Percentiles rank a stretch among this genome's conserved stretches.
Conservation (phyloP, 2,329 filamentous ascomycete genomes). For the Cladophialophora chaetospira region DNA sequence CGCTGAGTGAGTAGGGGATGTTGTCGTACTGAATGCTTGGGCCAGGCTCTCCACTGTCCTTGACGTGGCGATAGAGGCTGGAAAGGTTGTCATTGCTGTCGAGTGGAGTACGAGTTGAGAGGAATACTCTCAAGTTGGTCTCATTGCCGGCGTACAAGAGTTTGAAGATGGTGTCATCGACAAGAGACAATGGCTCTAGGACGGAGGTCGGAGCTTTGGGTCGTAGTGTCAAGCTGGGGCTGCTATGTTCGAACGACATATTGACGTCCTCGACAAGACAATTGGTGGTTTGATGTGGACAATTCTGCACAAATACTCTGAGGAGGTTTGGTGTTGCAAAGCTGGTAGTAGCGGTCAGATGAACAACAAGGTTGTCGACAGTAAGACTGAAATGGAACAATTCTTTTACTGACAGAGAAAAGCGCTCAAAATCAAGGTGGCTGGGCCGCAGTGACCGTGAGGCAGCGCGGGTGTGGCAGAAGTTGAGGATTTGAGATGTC, state of each 20-base stretch:
- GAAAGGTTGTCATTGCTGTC: slow-evolving; percentile 5
- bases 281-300: background rate
- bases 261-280: background rate
- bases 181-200: slow-evolving; percentile 9
- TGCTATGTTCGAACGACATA: slow-evolving; percentile 6
- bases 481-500: background rate
- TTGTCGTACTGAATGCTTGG: slow-evolving; percentile 23
- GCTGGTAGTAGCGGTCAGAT: background rate
- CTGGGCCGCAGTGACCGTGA: background rate
- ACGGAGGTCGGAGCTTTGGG: slow-evolving; percentile 1
- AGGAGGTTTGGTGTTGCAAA: background rate
- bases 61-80: slow-evolving; percentile 4
- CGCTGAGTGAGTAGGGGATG: slow-evolving; percentile 17
- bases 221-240: slow-evolving; percentile 18
- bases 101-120: slow-evolving; percentile 17
- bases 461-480: slow-evolving; percentile 4
- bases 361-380: background rate
- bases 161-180: slow-evolving; percentile 17
- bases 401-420: background rate
- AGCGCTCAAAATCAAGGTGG: background rate
- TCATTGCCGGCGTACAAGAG: slow-evolving; percentile 26
- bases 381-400: background rate
- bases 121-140: slow-evolving; percentile 14
- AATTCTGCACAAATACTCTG: slow-evolving; percentile 2
- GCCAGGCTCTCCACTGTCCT: slow-evolving; percentile 19